Evolutionary conservation across 495 filamentous ascomycete genomes (phyloP), one percentile per base, ranked within the genome.

Genomic region (Penicillium riverlandense): DNA sequence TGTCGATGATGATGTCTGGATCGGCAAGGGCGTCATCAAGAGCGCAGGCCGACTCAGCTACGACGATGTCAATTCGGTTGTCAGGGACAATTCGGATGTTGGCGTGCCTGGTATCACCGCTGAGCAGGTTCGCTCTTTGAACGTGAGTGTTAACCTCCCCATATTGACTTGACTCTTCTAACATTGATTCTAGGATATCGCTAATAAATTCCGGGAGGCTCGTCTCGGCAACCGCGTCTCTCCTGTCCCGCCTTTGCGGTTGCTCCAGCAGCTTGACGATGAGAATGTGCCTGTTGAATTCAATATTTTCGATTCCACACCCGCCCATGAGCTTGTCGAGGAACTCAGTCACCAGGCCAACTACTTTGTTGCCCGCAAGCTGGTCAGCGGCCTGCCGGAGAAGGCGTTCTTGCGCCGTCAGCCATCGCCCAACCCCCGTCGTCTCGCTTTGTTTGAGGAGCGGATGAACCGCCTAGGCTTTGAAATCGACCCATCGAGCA

Each of bases 241-340:
- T 29, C 77, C 84, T 8, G 85, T 95, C 47, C 85, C 90, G 13
- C 80, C 90, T 37, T 78, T 97, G 39, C 85, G 92, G 35, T 77
- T 98, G 30, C 69, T 97, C 33, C 85, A 95, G 59, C 86, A 92
- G 62, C 79, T 96, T n/a, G 94, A 98, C 54, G 92, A 98, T 52
- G 92, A 98, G 72, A 96, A 96, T 60, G 88, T 96, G 31, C 92
- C 91, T 0, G 88, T 96, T 16, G 89, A 92, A 67, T 79, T 87
- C 55, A 98, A 97, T 69, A 87, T 98, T 43, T 97, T 97, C 58
- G 84, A 96, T 59, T 88, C 86, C 14, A 88, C 86, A 15, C 76
- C 83, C 11, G 86, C 91, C 11, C 91, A 90, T 46, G 94, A 97
- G 65, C 75, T 97, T 34, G 87, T 96, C 34, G 94, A 98, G 63